Evolutionary conservation across 495 filamentous ascomycete genomes (phyloP), one percentile per base, ranked within the genome.

Genomic region (Annulohypoxylon stygium): DNA sequence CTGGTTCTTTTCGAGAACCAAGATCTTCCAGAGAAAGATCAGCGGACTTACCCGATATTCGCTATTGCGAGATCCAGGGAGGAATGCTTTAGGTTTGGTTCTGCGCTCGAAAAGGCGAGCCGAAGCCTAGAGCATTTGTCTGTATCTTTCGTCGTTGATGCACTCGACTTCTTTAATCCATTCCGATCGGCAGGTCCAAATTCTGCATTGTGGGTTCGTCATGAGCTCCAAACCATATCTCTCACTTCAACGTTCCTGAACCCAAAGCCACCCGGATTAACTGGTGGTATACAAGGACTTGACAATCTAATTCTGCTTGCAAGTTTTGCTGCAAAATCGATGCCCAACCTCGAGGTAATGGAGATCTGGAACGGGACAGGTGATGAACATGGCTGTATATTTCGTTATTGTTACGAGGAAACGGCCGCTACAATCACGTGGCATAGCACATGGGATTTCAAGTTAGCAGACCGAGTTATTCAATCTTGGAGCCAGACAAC

Each of bases 141-240:
- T 67, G 33, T 60, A n/a, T 66, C 69, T 59, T 75, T 70, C 41
- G 11, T 70, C 47, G 64, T 77, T 10, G 69, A 77, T 63, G 75
- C 73, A 18, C 23, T 57, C 23, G 50, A 75, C 60, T 75, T 73
- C 61, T 70, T 77, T 57, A n/a, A 12, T 14, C 66, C 57, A 62
- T 55, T 45, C 4, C 54, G 25, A 41, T 26, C 64, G 8, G n/a
- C 26, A 50, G 16, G 8, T 36, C n/a, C 1, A 37, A 0, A 11
- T 20, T 45, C 41, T n/a, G 12, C 10, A 2, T 1, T 9, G 30
- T 45, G 36, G 50, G n/a, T 12, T 25, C 30, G 48, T 20, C 34
- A 34, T 1, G 48, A 37, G 51, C 63, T 58, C 10, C 23, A 48
- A 14, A 65, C 47, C 5, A 43, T 45, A 43, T 37, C 39, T 23